Percentiles rank a stretch among this genome's conserved stretches.
These are phyloP conservation scores for Tremella mesenterica DNA, from an alignment of 768 basidiomycete genomes.

Conservation along the genomic window DNA sequence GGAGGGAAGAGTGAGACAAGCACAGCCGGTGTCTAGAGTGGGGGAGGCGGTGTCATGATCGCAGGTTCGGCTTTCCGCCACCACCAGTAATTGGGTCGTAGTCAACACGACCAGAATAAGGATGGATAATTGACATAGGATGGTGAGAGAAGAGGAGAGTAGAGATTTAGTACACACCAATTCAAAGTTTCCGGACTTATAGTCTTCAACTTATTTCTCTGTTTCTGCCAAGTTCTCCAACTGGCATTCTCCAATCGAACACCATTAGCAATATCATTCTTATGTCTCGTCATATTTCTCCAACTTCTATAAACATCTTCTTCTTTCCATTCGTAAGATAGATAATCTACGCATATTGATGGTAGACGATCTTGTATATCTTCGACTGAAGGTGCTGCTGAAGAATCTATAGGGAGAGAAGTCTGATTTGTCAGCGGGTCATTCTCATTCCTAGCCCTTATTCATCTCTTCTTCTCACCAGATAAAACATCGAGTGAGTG, in stretches of 20 bases:
- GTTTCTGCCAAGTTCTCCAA: conserved; percentile 99
- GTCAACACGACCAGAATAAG: too few species aligned
- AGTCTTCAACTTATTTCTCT: conserved; percentile 89
- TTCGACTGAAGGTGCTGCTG: conserved; percentile 44
- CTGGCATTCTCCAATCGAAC: conserved; percentile 91
- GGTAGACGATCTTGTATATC: conserved; percentile 67
- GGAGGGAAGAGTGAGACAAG: too few species aligned
- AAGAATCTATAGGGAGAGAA: conserved; percentile 42
- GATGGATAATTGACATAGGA: too few species aligned
- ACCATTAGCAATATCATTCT: conserved; percentile 95
- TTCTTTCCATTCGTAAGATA: conserved; percentile 93
- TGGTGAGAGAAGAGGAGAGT: conserved; percentile 3
- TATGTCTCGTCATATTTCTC: conserved; percentile 96
- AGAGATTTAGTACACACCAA: conserved; percentile 58
- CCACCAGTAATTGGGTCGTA: too few species aligned
- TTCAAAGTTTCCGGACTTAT: conserved; percentile 95
- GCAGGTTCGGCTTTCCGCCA: too few species aligned
- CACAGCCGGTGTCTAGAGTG: too few species aligned
- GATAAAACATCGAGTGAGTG: neutral
- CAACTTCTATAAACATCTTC: conserved; percentile 98
- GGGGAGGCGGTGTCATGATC: too few species aligned
- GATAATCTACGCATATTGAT: conserved; percentile 92
- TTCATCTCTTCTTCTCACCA: too few species aligned
- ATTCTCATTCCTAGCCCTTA: too few species aligned
- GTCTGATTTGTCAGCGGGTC: conserved; percentile 17